These are phyloP conservation scores for Leccinum barrowsii DNA, from an alignment of 768 basidiomycete genomes.

Conservation along the genomic window DNA sequence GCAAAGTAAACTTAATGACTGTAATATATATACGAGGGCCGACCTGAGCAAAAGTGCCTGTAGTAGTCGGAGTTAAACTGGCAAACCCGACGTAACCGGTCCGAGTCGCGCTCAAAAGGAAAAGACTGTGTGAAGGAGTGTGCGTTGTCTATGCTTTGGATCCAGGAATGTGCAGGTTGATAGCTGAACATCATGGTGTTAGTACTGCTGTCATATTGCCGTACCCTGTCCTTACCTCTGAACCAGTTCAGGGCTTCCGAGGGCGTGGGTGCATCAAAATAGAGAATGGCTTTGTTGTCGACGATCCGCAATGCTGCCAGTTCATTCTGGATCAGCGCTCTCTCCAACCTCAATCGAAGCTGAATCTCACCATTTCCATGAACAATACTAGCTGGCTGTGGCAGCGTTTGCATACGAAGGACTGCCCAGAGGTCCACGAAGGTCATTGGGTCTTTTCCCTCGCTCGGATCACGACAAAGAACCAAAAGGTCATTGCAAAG, in stretches of 20 bases:
- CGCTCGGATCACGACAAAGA: conserved; percentile 81
- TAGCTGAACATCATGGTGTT: conserved; percentile 46
- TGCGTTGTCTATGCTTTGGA: conserved; percentile 58
- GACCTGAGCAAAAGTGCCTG: conserved; percentile 18
- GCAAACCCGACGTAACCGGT: conserved; percentile 2
- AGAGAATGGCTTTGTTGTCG: conserved; percentile 88
- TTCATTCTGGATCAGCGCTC: conserved; percentile 5
- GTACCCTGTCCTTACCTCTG: conserved; percentile 55
- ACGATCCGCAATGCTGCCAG: conserved; percentile 74
- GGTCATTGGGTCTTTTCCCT: conserved; percentile 70
- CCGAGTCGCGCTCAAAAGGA: conserved; percentile 1
- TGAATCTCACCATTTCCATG: conserved; percentile 69
- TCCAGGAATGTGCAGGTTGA: conserved; percentile 84
- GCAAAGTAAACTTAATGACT: conserved; percentile 33
- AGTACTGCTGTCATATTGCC: not conserved
- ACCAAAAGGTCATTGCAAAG: conserved; percentile 93
- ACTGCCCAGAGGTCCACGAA: conserved; percentile 95
- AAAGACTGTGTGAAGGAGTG: conserved; percentile 6
- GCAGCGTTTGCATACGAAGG: conserved; percentile 89
- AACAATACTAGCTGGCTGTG: conserved; percentile 86
- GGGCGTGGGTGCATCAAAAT: conserved; percentile 81
- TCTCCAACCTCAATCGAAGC: not conserved
- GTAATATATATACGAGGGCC: conserved; percentile 32
- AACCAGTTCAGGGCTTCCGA: conserved; percentile 89
- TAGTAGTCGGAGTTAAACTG: not conserved